Base-by-base conservation (phyloP, 148 eudicot species). In the Amaranthus hypochondriacus region DNA sequence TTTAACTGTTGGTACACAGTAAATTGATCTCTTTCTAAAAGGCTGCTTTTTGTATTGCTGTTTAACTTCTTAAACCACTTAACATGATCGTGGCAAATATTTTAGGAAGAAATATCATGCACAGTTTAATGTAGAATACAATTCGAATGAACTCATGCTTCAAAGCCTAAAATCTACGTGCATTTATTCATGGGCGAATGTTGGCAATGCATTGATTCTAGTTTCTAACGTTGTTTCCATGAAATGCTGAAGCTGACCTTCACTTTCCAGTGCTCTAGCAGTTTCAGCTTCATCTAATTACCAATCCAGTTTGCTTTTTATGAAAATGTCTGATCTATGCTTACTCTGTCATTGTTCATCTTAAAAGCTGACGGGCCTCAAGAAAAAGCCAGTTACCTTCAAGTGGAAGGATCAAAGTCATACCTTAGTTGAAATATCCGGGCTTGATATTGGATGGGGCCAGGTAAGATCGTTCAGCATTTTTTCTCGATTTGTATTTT, bases 391-490 rank as follows among this genome's bases (percentile, higher is more conserved):
- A 55, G 84, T 89, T 61, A 84, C 79, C 5, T 84, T 92, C 77
- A 86, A 76, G 69, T 95, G 96, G 98, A 15, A 73, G 51, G 87
- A 82, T 52, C 52, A 56, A 46, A 73, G 79, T 79, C 80, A 80
- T 75, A 84, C 88, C 9, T 72, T 76, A n/a, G 98, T 95, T 56
- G 98, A 92, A 81, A 82, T 95, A 48, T 83, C 97, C 53, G 98
- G 98, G 10, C 98, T 95, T 74, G 96, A 95, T 83, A 77, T 92
- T 66, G 98, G 98, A 5, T 95, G 98, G 98, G 93, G 98, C 65
- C 92, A 86, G 93, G 97, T 95, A 86, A 84, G 56, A 4, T 11
- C 39, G 39, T 28, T 28, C 39, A 28, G 39, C 39, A 28, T 28
- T 28, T 28, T 28, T 28, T 28, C 39, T 28, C 39, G 39, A 28